Evolutionary conservation across 2,329 filamentous ascomycete genomes (phyloP), one percentile per base, ranked within the genome.

Genomic region (Sporothrix protearum): DNA sequence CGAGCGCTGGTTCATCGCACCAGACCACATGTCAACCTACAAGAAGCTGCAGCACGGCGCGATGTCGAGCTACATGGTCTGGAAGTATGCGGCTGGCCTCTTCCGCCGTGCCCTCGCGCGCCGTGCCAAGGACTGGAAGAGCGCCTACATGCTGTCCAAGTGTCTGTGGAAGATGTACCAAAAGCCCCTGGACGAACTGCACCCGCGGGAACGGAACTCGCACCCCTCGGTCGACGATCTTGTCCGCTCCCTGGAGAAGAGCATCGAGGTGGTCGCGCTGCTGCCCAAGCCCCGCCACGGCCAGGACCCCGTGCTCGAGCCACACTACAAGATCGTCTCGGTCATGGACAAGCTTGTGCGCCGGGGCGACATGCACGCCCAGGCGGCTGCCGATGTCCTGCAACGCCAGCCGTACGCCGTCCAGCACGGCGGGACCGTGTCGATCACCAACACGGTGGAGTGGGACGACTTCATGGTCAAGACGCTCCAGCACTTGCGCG

Each of bases 321-420:
- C 94, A 3, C 94, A 97, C 78, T 97, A 96, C 84, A 97, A 97
- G 81, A 90, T 97, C 25, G 87, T 96, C 47, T 91, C 92, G 1
- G 83, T 96, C 28, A 82, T 94, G 7, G 89, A 96, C 81, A 97
- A 97, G 79, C 85, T 97, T 30, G 91, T 96, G 19, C 83, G 83
- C 45, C 81, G 83, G 16, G 80, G 81, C 16, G 84, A 87, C 39
- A 76, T 89, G 5, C 73, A 80, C 2, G 80, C 81, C n/a, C 80
- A 83, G 61, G 82, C 85, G 19, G 87, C 82, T 0, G 85, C 84
- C 47, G 77, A 84, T 57, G 81, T 88, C n/a, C 79, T 89, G 9
- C 83, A 86, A 12, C 83, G 85, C 39, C 87, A 89, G 73, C 86
- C 87, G 0, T 86, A 86, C 67, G 85, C 86, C 0, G 76, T 82